phyloP scores from a whole-genome alignment of 225 moss, liverwort and hornwort genomes.

The Anthoceros angustus region DNA sequence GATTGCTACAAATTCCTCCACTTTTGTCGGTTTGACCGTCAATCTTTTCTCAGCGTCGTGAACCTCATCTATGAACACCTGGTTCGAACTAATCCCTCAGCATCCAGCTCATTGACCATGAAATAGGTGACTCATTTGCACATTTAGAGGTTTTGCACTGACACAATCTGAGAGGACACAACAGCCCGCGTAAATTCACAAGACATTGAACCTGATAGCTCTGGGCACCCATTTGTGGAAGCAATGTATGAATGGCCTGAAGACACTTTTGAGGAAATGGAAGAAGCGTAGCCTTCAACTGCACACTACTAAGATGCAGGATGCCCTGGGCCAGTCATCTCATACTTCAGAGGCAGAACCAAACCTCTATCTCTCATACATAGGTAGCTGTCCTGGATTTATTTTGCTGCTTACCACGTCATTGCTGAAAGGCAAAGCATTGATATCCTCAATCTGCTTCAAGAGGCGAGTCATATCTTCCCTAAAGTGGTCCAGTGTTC shows the following conservation, averaged over 20 bases:
- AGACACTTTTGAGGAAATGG: conserved; percentile 41
- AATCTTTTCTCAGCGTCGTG: conserved; percentile 58
- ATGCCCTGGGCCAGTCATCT: conserved; percentile 34
- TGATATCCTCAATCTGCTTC: conserved; percentile 35
- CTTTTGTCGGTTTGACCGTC: conserved; percentile 26
- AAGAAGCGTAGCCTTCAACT: conserved; percentile 36
- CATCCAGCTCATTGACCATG: no score
- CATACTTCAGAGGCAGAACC: background rate
- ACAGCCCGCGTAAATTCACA: background rate
- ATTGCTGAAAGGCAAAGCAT: conserved; percentile 20
- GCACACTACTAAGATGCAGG: conserved; percentile 31
- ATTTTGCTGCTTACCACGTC: conserved; percentile 15
- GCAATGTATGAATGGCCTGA: conserved; percentile 33
- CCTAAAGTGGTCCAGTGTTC: conserved; percentile 26
- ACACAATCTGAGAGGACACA: background rate
- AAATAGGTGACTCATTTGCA: background rate
- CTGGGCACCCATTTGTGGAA: conserved; percentile 44
- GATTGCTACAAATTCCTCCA: conserved; percentile 84
- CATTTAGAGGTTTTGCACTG: background rate
- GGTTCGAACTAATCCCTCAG: background rate
- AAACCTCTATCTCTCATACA: background rate
- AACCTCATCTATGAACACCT: conserved; percentile 66
- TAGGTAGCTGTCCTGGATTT: background rate
- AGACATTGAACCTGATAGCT: conserved; percentile 22
- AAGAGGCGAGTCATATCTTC: conserved; percentile 26